Percentiles rank a stretch among this genome's conserved stretches.
These are phyloP conservation scores for Scedosporium aurantiacum DNA, from an alignment of 2,329 filamentous ascomycete genomes.

Conservation along the genomic window DNA sequence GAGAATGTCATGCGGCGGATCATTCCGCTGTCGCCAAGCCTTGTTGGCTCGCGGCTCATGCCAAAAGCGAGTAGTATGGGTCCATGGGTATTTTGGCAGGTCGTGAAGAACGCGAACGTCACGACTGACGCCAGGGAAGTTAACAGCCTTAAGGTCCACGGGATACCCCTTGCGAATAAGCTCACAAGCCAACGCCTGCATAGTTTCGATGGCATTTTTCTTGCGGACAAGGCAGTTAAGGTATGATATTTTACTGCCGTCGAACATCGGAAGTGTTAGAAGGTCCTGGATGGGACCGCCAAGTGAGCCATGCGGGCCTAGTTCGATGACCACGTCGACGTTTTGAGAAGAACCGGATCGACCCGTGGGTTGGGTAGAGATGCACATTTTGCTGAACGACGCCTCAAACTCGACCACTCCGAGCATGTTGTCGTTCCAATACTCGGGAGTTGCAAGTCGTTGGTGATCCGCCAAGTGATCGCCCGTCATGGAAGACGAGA, in stretches of 20 bases:
- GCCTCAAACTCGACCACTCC: too few relatives aligned
- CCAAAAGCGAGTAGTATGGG: conserved; percentile 12
- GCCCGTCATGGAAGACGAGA: too few relatives aligned
- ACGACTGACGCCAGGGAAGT: not conserved
- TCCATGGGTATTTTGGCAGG: conserved; percentile 17
- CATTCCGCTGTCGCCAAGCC: conserved; percentile 14
- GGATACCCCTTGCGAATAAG: not conserved
- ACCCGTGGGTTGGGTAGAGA: too few relatives aligned
- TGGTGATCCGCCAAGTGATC: too few relatives aligned
- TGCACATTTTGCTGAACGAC: too few relatives aligned
- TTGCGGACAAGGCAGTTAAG: not conserved
- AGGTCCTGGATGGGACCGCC: too few relatives aligned
- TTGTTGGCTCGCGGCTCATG: conserved; percentile 13
- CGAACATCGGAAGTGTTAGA: too few relatives aligned
- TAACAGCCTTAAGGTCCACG: not conserved
- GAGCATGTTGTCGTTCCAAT: too few relatives aligned
- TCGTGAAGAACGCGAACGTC: conserved; percentile 8
- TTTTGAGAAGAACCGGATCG: too few relatives aligned
- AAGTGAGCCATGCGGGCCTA: too few relatives aligned
- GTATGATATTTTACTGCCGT: not conserved
- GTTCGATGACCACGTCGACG: too few relatives aligned
- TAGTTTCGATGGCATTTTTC: not conserved
- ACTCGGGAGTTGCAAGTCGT: too few relatives aligned
- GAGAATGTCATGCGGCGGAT: conserved; percentile 18
- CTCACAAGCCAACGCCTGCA: not conserved